Percentiles rank a stretch among this genome's conserved stretches.
phyloP scores from a whole-genome alignment of 371 early-diverging fungal species.

The Rhizopus delemar region DNA sequence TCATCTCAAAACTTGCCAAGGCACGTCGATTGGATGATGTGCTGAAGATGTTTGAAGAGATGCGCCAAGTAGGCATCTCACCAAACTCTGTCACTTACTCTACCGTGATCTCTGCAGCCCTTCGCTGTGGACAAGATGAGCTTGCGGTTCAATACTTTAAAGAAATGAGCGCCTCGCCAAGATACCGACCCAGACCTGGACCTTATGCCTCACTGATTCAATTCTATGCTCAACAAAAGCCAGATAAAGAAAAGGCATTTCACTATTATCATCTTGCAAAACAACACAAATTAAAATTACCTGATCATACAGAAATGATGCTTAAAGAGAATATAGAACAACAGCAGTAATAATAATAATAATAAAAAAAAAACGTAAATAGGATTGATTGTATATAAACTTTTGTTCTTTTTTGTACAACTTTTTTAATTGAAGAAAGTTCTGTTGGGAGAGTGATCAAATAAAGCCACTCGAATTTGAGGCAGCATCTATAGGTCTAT shows the following conservation, averaged over 20 bases:
- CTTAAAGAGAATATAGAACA: background rate
- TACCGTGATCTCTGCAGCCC: conserved; percentile 62
- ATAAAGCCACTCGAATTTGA: conserved; percentile 83
- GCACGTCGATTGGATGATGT: conserved; percentile 58
- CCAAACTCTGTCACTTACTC: conserved; percentile 66
- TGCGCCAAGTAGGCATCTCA: conserved; percentile 48
- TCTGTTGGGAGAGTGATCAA: conserved; percentile 88
- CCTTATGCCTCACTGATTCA: conserved; percentile 67
- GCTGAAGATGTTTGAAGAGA: conserved; percentile 54
- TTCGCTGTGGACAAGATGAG: conserved; percentile 54
- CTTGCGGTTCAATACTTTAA: conserved; percentile 52
- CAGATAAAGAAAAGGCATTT: conserved; percentile 56
- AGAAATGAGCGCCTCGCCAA: conserved; percentile 55
- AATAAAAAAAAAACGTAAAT: background rate
- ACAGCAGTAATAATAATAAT: background rate
- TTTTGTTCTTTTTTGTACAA: background rate
- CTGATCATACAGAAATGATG: conserved; percentile 47
- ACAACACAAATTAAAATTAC: conserved; percentile 46
- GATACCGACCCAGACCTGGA: conserved; percentile 63
- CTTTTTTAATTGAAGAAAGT: conserved; percentile 82
- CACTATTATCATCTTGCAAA: conserved; percentile 52
- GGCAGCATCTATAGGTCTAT: conserved; percentile 71
- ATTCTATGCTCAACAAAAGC: conserved; percentile 60
- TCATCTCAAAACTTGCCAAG: conserved; percentile 62
- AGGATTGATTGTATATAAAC: conserved; percentile 1